A percentile compares a stretch with the other conserved stretches of the same genome.
Evolutionary conservation across 176 grass and related monocot species (phyloP).

Genomic region (maize (Zea mays)): DNA sequence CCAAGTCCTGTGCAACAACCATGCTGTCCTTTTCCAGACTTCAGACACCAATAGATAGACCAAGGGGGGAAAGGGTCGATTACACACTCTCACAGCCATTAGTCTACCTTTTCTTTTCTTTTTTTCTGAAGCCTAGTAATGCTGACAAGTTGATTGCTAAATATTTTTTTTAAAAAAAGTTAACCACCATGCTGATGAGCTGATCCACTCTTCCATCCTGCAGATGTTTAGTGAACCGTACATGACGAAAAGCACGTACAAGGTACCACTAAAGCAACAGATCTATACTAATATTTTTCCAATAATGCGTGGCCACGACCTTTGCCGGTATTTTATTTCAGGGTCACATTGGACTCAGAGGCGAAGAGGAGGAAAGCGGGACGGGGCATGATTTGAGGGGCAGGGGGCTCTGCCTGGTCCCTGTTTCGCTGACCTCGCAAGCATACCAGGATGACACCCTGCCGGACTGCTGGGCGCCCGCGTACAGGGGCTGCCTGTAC

Average conservation of each 20-base stretch:
- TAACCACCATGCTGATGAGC: constrained; percentile 33
- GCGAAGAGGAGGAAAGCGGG: constrained; percentile 33
- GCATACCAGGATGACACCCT: constrained; percentile 43
- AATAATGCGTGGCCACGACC: background rate
- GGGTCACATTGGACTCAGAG: constrained; percentile 46
- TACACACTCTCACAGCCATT: constrained; percentile 20
- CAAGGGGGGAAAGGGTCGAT: background rate
- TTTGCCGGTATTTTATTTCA: constrained; percentile 3
- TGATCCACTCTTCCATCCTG: constrained; percentile 20
- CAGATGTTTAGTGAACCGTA: constrained; percentile 78
- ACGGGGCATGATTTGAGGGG: constrained; percentile 50
- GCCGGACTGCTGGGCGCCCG: constrained; percentile 58
- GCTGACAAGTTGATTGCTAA: background rate
- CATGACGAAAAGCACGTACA: constrained; percentile 39
- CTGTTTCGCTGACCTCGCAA: constrained; percentile 57
- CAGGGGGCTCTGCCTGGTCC: constrained; percentile 68
- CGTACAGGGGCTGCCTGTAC: constrained; percentile 51
- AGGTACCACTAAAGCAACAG: constrained; percentile 48
- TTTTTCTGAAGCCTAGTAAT: constrained; percentile 27
- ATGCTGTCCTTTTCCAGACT: constrained; percentile 26
- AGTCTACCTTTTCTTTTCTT: background rate
- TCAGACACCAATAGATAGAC: constrained; percentile 27
- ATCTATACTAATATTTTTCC: background rate
- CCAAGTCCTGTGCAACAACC: constrained; percentile 12
- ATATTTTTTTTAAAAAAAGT: background rate